phyloP scores from a whole-genome alignment of 2,329 filamentous ascomycete genomes.

The Alternaria postmessia region DNA sequence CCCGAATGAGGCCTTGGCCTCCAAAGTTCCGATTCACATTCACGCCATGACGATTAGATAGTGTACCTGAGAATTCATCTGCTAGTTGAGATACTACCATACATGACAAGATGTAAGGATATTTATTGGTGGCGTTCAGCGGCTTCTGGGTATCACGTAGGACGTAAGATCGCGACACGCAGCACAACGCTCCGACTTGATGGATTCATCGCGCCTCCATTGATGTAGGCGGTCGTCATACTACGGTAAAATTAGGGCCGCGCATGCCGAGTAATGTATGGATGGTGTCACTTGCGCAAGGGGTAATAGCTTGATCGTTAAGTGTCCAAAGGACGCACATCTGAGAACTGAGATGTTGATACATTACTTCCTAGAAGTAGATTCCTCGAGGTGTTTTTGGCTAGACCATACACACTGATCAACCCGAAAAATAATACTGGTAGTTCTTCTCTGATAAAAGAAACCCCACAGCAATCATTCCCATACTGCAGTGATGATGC shows the following conservation, averaged over 20 bases:
- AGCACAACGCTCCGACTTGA: background rate
- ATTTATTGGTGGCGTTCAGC: slow-evolving; percentile 8
- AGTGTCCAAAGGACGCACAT: background rate
- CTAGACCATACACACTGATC: background rate
- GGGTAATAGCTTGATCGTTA: background rate
- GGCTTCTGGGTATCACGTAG: slow-evolving; percentile 11
- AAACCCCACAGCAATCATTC: no score
- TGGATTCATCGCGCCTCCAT: background rate
- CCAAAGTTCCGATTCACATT: background rate
- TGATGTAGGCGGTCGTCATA: background rate
- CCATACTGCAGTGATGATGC: background rate
- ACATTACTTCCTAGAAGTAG: background rate
- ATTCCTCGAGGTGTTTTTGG: background rate
- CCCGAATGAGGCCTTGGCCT: background rate
- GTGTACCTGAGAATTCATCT: background rate
- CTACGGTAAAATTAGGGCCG: background rate
- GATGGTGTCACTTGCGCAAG: background rate
- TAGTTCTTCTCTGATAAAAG: background rate
- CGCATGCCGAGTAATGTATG: background rate
- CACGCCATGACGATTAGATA: background rate
- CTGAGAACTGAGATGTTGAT: background rate
- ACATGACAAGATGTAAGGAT: background rate
- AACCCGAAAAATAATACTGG: background rate
- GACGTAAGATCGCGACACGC: slow-evolving; percentile 4
- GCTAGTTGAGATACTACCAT: background rate